These are phyloP conservation scores for Alternaria panax DNA, from an alignment of 2,329 filamentous ascomycete species.

Conservation along the genomic window DNA sequence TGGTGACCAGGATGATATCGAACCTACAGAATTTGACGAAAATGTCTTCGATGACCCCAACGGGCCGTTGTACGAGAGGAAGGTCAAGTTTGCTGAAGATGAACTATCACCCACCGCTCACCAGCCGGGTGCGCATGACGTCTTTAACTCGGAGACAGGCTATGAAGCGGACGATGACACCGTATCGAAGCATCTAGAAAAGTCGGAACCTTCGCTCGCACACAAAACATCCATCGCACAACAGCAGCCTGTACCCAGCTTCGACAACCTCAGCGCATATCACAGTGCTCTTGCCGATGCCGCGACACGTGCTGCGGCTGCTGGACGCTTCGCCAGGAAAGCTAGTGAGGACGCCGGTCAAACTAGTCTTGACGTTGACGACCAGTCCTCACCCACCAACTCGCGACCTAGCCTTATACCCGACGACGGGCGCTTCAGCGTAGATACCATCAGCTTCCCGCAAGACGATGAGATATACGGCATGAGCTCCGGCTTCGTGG, in stretches of 20 bases:
- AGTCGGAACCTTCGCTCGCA: constrained; percentile 59
- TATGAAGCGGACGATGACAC: constrained; percentile 47
- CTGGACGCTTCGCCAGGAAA: constrained; percentile 75
- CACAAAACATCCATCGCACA: constrained; percentile 54
- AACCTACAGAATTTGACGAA: constrained; percentile 71
- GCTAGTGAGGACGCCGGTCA: constrained; percentile 53
- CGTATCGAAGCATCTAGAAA: constrained; percentile 33
- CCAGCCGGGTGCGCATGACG: constrained; percentile 25
- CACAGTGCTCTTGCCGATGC: constrained; percentile 86
- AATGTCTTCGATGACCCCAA: constrained; percentile 71
- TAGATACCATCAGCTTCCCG: constrained; percentile 51
- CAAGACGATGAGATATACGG: constrained; percentile 45
- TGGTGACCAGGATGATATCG: constrained; percentile 59
- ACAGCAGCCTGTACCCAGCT: constrained; percentile 41
- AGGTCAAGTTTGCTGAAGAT: constrained; percentile 31
- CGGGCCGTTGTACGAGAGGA: constrained; percentile 60
- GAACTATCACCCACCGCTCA: constrained; percentile 26
- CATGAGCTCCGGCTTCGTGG: constrained; percentile 49
- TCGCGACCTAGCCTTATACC: constrained; percentile 57
- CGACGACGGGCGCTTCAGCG: constrained; percentile 59
- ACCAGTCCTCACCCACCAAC: constrained; percentile 42
- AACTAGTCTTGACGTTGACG: constrained; percentile 41
- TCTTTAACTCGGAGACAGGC: constrained; percentile 31
- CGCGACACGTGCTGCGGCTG: constrained; percentile 76
- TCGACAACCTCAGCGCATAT: constrained; percentile 71